Base-by-base conservation (phyloP, 176 grass and related monocot genomes). In the Oryza meridionalis region DNA sequence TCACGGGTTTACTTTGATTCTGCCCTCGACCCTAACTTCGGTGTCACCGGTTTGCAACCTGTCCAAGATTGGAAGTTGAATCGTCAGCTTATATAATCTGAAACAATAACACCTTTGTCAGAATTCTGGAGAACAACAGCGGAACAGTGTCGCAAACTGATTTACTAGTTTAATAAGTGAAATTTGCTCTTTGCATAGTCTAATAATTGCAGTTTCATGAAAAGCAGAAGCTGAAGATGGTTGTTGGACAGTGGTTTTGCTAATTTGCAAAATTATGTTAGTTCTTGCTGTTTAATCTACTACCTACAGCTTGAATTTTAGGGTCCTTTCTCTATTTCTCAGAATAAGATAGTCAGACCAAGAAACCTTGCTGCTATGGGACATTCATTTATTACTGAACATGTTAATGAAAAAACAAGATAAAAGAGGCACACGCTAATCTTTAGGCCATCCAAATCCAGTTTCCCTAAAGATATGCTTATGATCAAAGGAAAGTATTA, bases 1-100 rank as follows among this genome's bases (percentile, higher is more conserved):
- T 27, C 40, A 10, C 64, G 58, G n/a, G 8, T 21, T 67, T 73
- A 90, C 67, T 67, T 86, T 37, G 84, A 32, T 90, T 69, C 84
- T 38, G 73, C 11, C 79, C 73, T 90, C 37, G 45, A 47, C 67
- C 61, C 37, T 2, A 55, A 62, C 45, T 49, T 82, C 59, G 7
- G 79, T 4, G 11, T 31, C 68, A 9, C 59, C 0, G 13, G 16
- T 38, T 21, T 49, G 59, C 69, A 78, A 68, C 22, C 83, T 90
- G 73, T 32, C 13, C 66, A 78, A 50, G 22, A 58, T 73, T 6
- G 64, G 4, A 44, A 72, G 72, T 0, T 21, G 9, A 55, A 55
- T 4, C 19, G 44, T 90, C 25, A 90, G 65, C 45, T 26, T 0
- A 8, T 0, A 8, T 42, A 7, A 24, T 58, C 53, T 43, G 63